Conservation (phyloP, 345 rosid genomes). For the Laguncularia racemosa region DNA sequence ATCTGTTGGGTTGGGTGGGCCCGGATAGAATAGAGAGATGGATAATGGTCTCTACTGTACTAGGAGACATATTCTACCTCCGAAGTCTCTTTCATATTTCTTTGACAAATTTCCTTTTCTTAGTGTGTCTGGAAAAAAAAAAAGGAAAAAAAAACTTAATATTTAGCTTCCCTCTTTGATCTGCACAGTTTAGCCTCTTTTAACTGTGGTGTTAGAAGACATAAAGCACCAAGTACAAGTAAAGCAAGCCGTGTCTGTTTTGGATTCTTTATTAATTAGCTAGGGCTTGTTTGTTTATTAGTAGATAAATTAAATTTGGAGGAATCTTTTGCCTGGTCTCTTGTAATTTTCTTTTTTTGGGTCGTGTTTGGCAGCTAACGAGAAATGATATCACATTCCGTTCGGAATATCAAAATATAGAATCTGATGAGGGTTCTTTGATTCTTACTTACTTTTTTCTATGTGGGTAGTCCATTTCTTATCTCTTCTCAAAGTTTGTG, state of each 20-base stretch:
- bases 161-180: too few species aligned
- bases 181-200: too few species aligned
- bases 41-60: constrained; percentile 7
- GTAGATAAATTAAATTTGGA: constrained; percentile 16
- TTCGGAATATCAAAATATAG: constrained; percentile 28
- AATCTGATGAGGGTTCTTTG: constrained; percentile 24
- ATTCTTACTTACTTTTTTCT: constrained; percentile 16
- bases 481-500: constrained; percentile 17
- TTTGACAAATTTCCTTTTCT: background rate
- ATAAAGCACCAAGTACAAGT: background rate
- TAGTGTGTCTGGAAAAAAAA: background rate
- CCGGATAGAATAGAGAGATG: constrained; percentile 2
- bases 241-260: too few species aligned
- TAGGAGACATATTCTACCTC: constrained; percentile 11
- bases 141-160: too few species aligned
- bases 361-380: constrained; percentile 23
- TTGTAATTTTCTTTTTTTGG: constrained; percentile 24
- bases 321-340: constrained; percentile 23
- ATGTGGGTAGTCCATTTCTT: too few species aligned
- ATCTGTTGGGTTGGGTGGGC: background rate
- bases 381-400: constrained; percentile 23
- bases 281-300: background rate
- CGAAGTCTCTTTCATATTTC: constrained; percentile 1
- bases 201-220: too few species aligned
- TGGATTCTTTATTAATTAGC: too few species aligned